Evolutionary conservation across 2,329 filamentous ascomycete species (phyloP).

Genomic region (Colletotrichum sp.): DNA sequence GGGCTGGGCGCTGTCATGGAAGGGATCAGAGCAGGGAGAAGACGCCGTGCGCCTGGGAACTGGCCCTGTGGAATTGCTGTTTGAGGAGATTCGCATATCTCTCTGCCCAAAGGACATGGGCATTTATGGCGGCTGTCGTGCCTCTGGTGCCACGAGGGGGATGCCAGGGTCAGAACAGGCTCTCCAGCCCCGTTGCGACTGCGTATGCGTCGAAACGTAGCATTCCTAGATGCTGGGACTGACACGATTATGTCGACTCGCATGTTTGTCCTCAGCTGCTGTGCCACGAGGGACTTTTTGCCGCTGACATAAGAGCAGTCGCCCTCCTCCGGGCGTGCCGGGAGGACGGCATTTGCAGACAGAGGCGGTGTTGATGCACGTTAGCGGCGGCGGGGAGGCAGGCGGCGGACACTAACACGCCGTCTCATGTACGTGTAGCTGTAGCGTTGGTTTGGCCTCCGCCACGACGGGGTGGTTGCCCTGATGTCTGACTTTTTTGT

Average conservation of each 20-base stretch:
- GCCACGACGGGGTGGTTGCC: neutral
- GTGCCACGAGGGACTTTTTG: neutral
- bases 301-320: constrained; percentile 2
- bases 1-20: constrained; percentile 15
- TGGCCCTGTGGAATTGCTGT: neutral
- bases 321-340: neutral
- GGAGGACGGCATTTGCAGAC: neutral
- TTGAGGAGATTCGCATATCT: neutral
- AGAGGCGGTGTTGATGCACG: constrained; percentile 4
- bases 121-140: neutral
- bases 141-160: neutral
- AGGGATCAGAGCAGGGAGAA: constrained; percentile 2
- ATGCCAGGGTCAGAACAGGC: neutral
- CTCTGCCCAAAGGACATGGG: neutral
- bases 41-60: neutral
- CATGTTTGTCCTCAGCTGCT: neutral
- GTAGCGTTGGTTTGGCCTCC: neutral
- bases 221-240: neutral
- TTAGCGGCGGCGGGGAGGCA: neutral
- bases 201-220: neutral
- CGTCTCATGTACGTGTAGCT: neutral
- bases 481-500: neutral
- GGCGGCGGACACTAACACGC: neutral
- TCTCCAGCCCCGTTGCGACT: constrained; percentile 6
- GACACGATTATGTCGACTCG: neutral